Evolutionary conservation across 306 rosid genomes (phyloP), one percentile per base, ranked within the genome.

Genomic region (Fragaria ananassa): DNA sequence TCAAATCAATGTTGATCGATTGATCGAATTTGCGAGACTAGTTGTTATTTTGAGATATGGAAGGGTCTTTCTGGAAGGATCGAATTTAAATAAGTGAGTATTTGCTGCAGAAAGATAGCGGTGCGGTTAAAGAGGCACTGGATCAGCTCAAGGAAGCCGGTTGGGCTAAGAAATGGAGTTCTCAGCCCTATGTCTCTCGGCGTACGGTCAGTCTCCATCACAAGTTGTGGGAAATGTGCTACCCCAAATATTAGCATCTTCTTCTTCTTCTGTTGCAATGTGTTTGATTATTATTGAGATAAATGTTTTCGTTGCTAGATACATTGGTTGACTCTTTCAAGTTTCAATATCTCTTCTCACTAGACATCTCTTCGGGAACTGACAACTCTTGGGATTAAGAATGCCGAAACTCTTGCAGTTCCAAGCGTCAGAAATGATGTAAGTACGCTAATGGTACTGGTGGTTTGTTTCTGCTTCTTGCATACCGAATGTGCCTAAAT

Each of bases 111-210:
- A 94, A 92, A 77, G 97, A 94, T 64, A 94, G 97, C 79, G 77
- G 68, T 73, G 89, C 87, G 39, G 97, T 90, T 50, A 92, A 89
- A 85, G 95, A 89, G 79, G 93, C 91, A 67, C 93, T 94, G 76
- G 89, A 90, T 87, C 82, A 87, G 86, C 90, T 94, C 8, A 84
- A 76, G 79, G 92, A 92, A 82, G 79, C 78, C 72, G 96, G 98
- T 58, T 94, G 97, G 95, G 98, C 97, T 49, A 92, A 88, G 89
- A 92, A 89, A 85, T 94, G 98, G 98, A 86, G 93, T 83, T 94
- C 97, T 79, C 98, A 94, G 83, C 98, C 98, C 53, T 86, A 90
- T 78, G 91, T 90, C 70, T 94, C 98, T 6, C 89, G 97, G 63
- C 96, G 98, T 35, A 91, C 90, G 96, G 98, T 92, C 89, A 94